Conservation (phyloP, 1,284 basidiomycete genomes). For the Schizopora paradoxa region DNA sequence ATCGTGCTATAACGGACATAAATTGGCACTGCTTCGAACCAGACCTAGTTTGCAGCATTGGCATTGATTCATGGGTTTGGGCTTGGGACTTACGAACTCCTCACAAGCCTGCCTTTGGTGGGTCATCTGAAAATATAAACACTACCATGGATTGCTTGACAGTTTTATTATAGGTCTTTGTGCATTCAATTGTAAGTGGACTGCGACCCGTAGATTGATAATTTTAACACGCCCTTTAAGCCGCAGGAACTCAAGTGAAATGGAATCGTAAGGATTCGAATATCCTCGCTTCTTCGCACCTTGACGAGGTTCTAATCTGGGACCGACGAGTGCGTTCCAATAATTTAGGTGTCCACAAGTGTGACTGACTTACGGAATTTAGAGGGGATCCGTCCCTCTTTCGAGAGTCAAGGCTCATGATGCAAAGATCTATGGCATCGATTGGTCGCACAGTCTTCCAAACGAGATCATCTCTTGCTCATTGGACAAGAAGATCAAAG, state of each 20-base stretch:
- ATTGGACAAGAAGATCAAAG: slow-evolving; percentile 88
- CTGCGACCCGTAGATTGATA: neutral
- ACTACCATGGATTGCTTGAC: neutral
- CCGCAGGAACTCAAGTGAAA: slow-evolving; percentile 90
- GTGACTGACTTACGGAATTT: slow-evolving; percentile 3
- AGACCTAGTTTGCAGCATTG: slow-evolving; percentile 70
- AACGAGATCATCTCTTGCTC: slow-evolving; percentile 88
- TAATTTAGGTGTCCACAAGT: slow-evolving; percentile 14
- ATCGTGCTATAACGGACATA: slow-evolving; percentile 91
- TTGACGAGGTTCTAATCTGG: slow-evolving; percentile 81
- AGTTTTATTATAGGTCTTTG: slow-evolving; percentile 45
- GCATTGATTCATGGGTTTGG: slow-evolving; percentile 80
- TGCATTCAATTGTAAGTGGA: slow-evolving; percentile 62
- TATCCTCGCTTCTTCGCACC: slow-evolving; percentile 83
- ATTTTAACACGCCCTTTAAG: slow-evolving; percentile 32
- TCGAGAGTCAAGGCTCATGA: slow-evolving; percentile 73
- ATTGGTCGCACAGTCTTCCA: slow-evolving; percentile 78
- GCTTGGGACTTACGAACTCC: slow-evolving; percentile 79
- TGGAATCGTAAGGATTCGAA: slow-evolving; percentile 88
- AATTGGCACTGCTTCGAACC: slow-evolving; percentile 90
- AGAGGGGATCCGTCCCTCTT: slow-evolving; percentile 88
- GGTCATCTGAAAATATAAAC: slow-evolving; percentile 17
- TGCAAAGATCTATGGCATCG: slow-evolving; percentile 92
- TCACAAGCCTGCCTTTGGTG: slow-evolving; percentile 63
- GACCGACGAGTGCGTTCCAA: slow-evolving; percentile 62